Evolutionary conservation across 2,329 filamentous ascomycete species (phyloP).

Genomic region (Biscogniauxia sp.): DNA sequence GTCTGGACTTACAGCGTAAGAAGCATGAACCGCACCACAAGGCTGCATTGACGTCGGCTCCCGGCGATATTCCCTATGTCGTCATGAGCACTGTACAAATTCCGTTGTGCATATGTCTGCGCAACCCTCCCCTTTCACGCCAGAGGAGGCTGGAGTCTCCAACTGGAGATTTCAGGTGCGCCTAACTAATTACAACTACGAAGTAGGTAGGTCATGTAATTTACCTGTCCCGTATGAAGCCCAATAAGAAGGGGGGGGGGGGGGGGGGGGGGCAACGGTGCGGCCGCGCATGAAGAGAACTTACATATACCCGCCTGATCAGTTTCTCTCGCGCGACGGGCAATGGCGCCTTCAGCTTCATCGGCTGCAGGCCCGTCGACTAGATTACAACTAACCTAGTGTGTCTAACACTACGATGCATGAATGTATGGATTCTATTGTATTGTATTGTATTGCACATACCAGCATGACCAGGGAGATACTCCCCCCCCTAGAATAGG

Average conservation of each 20-base stretch:
- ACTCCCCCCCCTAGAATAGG: too few relatives aligned
- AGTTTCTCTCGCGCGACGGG: not conserved
- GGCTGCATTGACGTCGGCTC: not conserved
- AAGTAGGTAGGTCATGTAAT: not conserved
- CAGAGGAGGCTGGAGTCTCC: too few relatives aligned
- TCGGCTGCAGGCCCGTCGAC: not conserved
- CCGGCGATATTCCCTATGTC: not conserved
- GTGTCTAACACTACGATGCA: too few relatives aligned
- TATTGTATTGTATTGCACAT: too few relatives aligned
- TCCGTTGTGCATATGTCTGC: not conserved
- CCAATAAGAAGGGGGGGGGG: too few relatives aligned
- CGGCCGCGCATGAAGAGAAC: too few relatives aligned
- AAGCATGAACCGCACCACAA: not conserved
- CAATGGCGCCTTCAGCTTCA: not conserved
- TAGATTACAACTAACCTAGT: too few relatives aligned
- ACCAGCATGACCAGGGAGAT: too few relatives aligned
- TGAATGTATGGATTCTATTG: too few relatives aligned
- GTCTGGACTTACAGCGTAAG: not conserved
- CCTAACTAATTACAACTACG: too few relatives aligned
- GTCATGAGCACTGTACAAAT: not conserved
- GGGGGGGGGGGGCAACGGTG: too few relatives aligned
- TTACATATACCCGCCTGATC: not conserved
- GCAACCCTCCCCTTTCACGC: not conserved
- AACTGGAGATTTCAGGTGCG: too few relatives aligned
- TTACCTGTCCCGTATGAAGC: not conserved